Base-by-base conservation (phyloP, 176 grass and related monocot species). In the Eleusine indica region DNA sequence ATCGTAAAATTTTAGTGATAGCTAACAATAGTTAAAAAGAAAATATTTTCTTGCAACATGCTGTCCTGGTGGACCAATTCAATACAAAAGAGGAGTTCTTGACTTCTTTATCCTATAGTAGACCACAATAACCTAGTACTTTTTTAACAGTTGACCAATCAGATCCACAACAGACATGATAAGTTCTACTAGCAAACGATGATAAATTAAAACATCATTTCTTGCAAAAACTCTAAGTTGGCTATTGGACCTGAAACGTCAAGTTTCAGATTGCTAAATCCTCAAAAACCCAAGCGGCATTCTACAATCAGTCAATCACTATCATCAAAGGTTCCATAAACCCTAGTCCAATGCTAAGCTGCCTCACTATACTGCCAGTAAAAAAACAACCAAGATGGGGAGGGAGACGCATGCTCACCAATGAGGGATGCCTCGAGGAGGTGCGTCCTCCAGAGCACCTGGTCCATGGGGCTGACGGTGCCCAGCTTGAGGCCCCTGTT, bases 341-440 rank as follows among this genome's bases (percentile, higher is more conserved):
- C 61, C 61, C 61, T 64, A 64, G 25, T 30, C n/a, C 21, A 29
- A 1, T 64, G 61, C 25, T 64, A 64, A 64, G 61, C 25, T 14
- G 61, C 22, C 10, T 10, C 9, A 64, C 8, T 64, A 30, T 5
- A 10, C 22, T 30, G 10, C 30, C 61, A 64, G 61, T 64, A 30
- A 30, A 30, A 61, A 64, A 64, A 72, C 3, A n/a, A 70, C 18
- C 25, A 79, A 68, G 69, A 64, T 30, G 61, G 41, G 4, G 54
- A 60, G 0, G 48, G 67, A 49, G 9, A 53, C 15, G 56, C 51
- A 30, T 48, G 80, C 82, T 73, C 80, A 97, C 96, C 96, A 60
- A 98, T 95, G 76, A 98, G 96, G 9, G 93, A 98, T 11, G 96
- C 89, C 86, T 98, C 96, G 69, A 98, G 89, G 70, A 95, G 93